Conservation (phyloP, 2,329 filamentous ascomycete species). For the Cyanodermella asteris region DNA sequence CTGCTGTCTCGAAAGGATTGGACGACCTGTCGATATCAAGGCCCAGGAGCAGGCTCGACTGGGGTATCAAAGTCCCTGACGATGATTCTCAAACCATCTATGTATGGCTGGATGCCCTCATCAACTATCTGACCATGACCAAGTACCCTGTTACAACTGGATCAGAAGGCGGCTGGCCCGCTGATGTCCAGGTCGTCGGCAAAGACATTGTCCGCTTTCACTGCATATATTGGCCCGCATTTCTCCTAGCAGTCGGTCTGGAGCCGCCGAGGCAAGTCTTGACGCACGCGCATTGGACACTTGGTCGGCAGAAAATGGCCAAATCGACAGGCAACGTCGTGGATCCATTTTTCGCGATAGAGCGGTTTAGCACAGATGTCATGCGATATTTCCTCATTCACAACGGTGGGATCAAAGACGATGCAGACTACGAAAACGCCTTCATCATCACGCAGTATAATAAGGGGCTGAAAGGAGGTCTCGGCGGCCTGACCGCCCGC, state of each 20-base stretch:
- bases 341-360: constrained; percentile 76
- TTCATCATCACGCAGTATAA: constrained; percentile 56
- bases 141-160: constrained; percentile 60
- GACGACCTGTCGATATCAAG: constrained; percentile 79
- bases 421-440: constrained; percentile 68
- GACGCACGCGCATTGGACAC: constrained; percentile 87
- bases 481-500: constrained; percentile 63
- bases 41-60: constrained; percentile 52
- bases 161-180: constrained; percentile 59
- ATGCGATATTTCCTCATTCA: constrained; percentile 77
- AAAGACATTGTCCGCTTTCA: constrained; percentile 97
- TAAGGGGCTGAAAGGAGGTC: constrained; percentile 50
- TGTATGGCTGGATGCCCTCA: constrained; percentile 88
- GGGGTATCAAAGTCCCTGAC: constrained; percentile 76
- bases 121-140: constrained; percentile 79
- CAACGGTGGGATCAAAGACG: constrained; percentile 53
- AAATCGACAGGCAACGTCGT: constrained; percentile 92
- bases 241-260: constrained; percentile 71
- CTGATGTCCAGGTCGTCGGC: constrained; percentile 76
- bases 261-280: constrained; percentile 60
- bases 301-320: constrained; percentile 83
- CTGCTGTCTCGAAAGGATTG: constrained; percentile 55
- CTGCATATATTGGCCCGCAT: constrained; percentile 92
- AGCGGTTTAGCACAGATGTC: constrained; percentile 68
- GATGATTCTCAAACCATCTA: constrained; percentile 82